Evolutionary conservation across 768 basidiomycete species (phyloP).

Genomic region (Leccinum subgranulosum): DNA sequence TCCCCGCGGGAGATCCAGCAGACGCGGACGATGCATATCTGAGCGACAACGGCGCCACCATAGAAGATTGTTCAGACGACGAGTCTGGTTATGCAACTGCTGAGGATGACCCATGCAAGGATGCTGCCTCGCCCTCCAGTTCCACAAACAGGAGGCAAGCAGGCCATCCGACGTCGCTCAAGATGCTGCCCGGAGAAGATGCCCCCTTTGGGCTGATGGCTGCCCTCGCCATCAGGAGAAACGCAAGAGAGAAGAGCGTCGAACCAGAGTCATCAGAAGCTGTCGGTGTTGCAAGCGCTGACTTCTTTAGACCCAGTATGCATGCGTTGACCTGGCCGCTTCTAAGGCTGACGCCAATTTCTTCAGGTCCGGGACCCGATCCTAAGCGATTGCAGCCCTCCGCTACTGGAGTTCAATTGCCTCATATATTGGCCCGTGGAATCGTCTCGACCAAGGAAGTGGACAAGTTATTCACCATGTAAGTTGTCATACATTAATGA

Average conservation of each 20-base stretch:
- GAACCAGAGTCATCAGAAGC: conserved; percentile 45
- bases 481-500: conserved; percentile 14
- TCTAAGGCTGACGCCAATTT: background rate
- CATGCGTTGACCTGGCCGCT: background rate
- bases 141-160: conserved; percentile 39
- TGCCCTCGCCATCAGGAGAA: conserved; percentile 51
- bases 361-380: conserved; percentile 41
- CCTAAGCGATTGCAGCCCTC: conserved; percentile 38
- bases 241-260: conserved; percentile 38
- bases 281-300: conserved; percentile 61
- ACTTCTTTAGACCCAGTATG: conserved; percentile 68
- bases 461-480: conserved; percentile 74
- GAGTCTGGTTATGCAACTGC: conserved; percentile 30
- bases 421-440: conserved; percentile 62
- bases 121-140: conserved; percentile 29
- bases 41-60: conserved; percentile 37
- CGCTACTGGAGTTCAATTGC: conserved; percentile 46
- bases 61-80: conserved; percentile 36
- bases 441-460: conserved; percentile 64
- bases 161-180: conserved; percentile 41
- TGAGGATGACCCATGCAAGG: conserved; percentile 21
- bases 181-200: conserved; percentile 57
- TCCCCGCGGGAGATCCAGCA: conserved; percentile 59
- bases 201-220: conserved; percentile 77
- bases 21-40: conserved; percentile 39